phyloP scores from a whole-genome alignment of 116 monocot genomes.

The Iris pallida region DNA sequence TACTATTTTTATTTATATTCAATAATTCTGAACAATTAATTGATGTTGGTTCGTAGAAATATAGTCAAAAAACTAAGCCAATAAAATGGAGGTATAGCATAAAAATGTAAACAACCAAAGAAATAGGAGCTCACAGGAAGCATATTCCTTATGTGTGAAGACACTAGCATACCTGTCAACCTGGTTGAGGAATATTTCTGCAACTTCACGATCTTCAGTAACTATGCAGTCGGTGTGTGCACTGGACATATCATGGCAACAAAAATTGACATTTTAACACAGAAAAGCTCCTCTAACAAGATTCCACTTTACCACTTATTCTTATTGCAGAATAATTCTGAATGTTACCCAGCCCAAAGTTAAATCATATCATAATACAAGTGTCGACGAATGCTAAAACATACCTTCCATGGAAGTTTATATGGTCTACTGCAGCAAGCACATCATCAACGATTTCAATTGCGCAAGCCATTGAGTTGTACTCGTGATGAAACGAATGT shows the following conservation, averaged over 20 bases:
- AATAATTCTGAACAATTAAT: too few species aligned
- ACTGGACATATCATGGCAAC: constrained; percentile 35
- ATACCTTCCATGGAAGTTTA: constrained; percentile 87
- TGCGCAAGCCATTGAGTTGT: constrained; percentile 84
- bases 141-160: neutral
- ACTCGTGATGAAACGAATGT: constrained; percentile 76
- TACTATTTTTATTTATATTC: too few species aligned
- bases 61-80: too few species aligned
- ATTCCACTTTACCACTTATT: neutral
- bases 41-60: too few species aligned
- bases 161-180: constrained; percentile 69
- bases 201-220: constrained; percentile 57
- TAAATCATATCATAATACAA: too few species aligned
- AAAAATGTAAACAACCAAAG: too few species aligned
- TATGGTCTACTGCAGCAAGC: constrained; percentile 77
- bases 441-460: constrained; percentile 89
- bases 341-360: neutral
- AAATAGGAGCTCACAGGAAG: neutral
- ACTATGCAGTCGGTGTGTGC: constrained; percentile 94
- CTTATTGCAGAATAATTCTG: neutral
- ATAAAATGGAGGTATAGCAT: too few species aligned
- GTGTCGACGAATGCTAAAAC: neutral
- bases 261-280: neutral
- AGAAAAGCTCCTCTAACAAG: neutral
- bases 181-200: constrained; percentile 67